Base-by-base conservation (phyloP, 805 yeast species). In the Candida andamanensis region DNA sequence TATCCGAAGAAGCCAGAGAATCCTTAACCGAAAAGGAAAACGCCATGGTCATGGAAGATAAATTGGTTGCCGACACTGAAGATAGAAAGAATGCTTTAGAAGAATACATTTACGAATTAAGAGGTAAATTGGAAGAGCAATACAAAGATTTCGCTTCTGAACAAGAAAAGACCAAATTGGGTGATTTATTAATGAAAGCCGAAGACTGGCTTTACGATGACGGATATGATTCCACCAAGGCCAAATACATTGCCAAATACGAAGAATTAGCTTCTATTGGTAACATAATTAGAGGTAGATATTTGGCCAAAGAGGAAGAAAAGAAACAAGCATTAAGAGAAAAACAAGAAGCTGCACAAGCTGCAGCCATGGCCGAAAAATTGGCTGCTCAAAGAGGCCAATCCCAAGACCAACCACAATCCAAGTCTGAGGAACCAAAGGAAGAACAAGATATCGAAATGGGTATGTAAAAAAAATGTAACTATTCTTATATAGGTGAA, bases 151-250 rank as follows among this genome's bases (percentile, higher is more conserved):
- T 89, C 58, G 96, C 97, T 37, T 74, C 83, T 46, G 94, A 82
- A 39, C 86, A 78, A 53, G 98, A 92, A 76, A 90, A 90, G 77
- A 69, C 67, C 44, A 83, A 75, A 56, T 73, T 92, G 54, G 60
- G 74, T 30, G 83, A 67, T 40, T 73, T 82, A 73, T 75, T 92
- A 58, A 59, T 72, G 54, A 81, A 79, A 61, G 78, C 97, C 46
- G 98, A 92, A 75, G 96, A 90, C 57, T 92, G 99, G 99, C 78
- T 92, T 54, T 92, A 92, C 66, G 95, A 84, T 42, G 98, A 87
- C 36, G 97, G 97, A 56, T 87, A 85, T 58, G 99, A 92, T 63
- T 77, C 97, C 42, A 74, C 89, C 54, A 89, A 92, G 78, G 98
- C 92, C 51, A 85, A 83, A 62, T 92, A 90, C 74, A 80, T 94